Evolutionary conservation across 306 rosid genomes (phyloP), one percentile per base, ranked within the genome.

Genomic region (Cajanus cajan): DNA sequence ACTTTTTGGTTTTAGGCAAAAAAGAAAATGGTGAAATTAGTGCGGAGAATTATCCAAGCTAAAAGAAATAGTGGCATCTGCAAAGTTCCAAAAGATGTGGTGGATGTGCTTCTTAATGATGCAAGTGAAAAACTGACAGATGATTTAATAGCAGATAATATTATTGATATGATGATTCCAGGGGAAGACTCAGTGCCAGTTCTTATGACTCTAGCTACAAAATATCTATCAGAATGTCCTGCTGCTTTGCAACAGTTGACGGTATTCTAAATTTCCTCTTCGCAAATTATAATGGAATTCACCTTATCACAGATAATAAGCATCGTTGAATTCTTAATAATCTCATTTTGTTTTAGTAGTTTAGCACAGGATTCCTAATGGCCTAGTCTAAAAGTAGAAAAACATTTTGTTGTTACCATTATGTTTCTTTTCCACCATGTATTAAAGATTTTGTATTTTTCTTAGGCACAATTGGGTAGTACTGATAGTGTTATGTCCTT

Each of bases 151-250:
- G 97, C 98, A 69, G 97, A 83, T 78, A 95, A 95, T 81, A 88
- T 90, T 86, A 95, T 95, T 62, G 98, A 92, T 74, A 95, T 95
- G 98, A 92, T 95, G 98, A 95, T 95, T 80, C 98, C 98, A 15
- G 98, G 98, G 34, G 98, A 95, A 84, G 98, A 95, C 74, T 95
- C 98, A 1, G 98, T 95, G 44, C 98, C 98, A 13, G 84, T 93
- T 87, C 97, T 95, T 44, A 90, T 95, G 86, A 89, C 98, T 73
- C 87, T 95, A 50, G 94, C 98, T 73, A 84, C 89, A 19, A 95
- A 93, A 77, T 95, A 82, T 80, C 86, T 95, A 45, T 93, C 99
- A 5, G 94, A 95, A 85, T 91, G 90, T 79, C 94, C 99, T 2
- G 33, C 88, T 51, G 97, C 98, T 73, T 87, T 91, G 69, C 97